Conservation (phyloP, 2,329 filamentous ascomycete species). For the Paracoccidioides brasiliensis region DNA sequence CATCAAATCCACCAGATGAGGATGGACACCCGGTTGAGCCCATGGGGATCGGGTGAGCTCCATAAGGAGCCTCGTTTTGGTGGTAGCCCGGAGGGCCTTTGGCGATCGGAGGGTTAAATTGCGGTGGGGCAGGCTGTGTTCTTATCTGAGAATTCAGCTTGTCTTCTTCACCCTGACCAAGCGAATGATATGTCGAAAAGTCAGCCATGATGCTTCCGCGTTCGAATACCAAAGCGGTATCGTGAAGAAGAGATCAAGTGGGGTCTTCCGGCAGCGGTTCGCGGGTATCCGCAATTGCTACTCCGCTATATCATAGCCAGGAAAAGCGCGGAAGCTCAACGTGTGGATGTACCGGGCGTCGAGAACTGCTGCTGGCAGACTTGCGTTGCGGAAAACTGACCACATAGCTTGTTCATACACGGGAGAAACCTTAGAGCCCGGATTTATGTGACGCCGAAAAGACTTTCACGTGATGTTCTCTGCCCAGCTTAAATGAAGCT, state of each 20-base stretch:
- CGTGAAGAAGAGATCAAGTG: background rate
- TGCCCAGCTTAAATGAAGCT: too few relatives aligned
- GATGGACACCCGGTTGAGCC: slow-evolving; percentile 1
- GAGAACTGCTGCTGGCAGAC: background rate
- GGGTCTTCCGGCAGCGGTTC: background rate
- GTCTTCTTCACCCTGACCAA: slow-evolving; percentile 35
- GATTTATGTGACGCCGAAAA: slow-evolving; percentile 1
- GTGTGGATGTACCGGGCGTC: background rate
- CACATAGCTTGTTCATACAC: slow-evolving; percentile 1
- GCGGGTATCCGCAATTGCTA: slow-evolving; percentile 7
- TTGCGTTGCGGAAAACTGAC: slow-evolving; percentile 1
- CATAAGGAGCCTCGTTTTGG: slow-evolving; percentile 6
- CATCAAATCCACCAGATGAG: background rate
- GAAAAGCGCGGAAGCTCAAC: background rate
- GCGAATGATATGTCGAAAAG: slow-evolving; percentile 28
- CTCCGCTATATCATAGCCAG: slow-evolving; percentile 7
- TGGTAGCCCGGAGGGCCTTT: slow-evolving; percentile 23
- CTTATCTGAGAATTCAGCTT: slow-evolving; percentile 41
- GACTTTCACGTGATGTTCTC: background rate
- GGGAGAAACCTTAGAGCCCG: background rate
- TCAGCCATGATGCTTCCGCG: slow-evolving; percentile 26
- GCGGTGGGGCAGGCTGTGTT: slow-evolving; percentile 39
- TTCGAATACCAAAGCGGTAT: background rate
- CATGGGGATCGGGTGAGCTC: slow-evolving; percentile 13
- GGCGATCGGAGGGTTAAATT: slow-evolving; percentile 36